Conservation (phyloP, 2,329 filamentous ascomycete species). For the Lachnellula willkommii region DNA sequence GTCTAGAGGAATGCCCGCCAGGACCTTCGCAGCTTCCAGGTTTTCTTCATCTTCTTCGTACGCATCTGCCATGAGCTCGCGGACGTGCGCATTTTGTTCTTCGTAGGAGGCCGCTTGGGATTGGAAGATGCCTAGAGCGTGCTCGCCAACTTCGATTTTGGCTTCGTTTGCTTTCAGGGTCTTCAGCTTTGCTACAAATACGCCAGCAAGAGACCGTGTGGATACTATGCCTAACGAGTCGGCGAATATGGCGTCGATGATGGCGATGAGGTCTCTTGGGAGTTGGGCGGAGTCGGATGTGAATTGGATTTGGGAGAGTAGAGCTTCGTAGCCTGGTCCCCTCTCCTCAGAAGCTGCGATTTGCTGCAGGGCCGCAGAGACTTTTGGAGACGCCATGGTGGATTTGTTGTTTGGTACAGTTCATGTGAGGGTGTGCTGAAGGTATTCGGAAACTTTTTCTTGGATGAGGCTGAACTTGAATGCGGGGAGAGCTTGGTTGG, state of each 20-base stretch:
- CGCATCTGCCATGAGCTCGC: slow-evolving; percentile 75
- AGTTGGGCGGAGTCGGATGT: slow-evolving; percentile 17
- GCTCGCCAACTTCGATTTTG: slow-evolving; percentile 70
- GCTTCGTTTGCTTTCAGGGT: slow-evolving; percentile 56
- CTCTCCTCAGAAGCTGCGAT: slow-evolving; percentile 39
- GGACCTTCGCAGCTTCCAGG: slow-evolving; percentile 65
- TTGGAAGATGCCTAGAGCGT: slow-evolving; percentile 62
- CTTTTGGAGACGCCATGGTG: slow-evolving; percentile 33
- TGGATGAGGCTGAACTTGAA: slow-evolving; percentile 20
- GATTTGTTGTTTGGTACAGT: neutral
- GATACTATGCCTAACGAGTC: slow-evolving; percentile 30
- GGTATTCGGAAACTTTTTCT: neutral
- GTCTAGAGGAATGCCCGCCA: slow-evolving; percentile 84
- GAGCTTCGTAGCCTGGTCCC: slow-evolving; percentile 41
- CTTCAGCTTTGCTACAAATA: slow-evolving; percentile 60
- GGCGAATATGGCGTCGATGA: slow-evolving; percentile 31
- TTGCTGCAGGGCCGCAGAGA: slow-evolving; percentile 41
- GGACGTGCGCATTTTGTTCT: slow-evolving; percentile 75
- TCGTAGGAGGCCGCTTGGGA: slow-evolving; percentile 66
- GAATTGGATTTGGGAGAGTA: slow-evolving; percentile 39
- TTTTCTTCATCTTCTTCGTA: slow-evolving; percentile 82
- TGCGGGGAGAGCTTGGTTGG: slow-evolving; percentile 11
- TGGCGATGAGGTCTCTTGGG: slow-evolving; percentile 25
- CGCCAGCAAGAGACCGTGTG: slow-evolving; percentile 29
- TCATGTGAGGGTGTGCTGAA: neutral